Percentiles rank a stretch among this genome's conserved stretches.
These are phyloP conservation scores for Corylus heterophylla DNA, from an alignment of 306 rosid species.

Conservation along the genomic window DNA sequence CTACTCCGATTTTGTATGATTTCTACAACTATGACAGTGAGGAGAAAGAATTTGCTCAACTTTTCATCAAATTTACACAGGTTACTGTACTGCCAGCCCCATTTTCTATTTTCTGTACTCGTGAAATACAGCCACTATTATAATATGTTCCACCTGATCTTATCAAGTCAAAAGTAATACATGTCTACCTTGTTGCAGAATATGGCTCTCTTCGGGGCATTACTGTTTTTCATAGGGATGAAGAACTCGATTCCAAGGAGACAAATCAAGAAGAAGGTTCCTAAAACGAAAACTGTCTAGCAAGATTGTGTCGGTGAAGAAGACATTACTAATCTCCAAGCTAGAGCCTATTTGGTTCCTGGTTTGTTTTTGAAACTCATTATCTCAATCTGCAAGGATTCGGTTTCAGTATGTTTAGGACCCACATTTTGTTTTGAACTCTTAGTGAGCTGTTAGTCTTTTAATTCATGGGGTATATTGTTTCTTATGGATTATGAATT, in stretches of 20 bases:
- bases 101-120: background rate
- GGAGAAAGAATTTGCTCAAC: constrained; percentile 44
- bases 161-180: background rate
- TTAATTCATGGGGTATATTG: constrained; percentile 1
- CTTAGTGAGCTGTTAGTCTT: background rate
- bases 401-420: background rate
- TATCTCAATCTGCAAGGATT: background rate
- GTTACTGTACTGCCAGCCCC: constrained; percentile 16
- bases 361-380: background rate
- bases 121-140: background rate
- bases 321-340: background rate
- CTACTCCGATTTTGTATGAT: constrained; percentile 51
- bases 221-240: constrained; percentile 71
- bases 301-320: background rate
- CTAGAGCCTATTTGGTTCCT: background rate
- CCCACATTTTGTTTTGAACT: background rate
- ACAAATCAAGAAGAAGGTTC: constrained; percentile 55
- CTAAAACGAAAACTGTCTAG: constrained; percentile 49
- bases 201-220: constrained; percentile 62
- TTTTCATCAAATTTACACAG: constrained; percentile 60
- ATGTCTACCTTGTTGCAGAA: constrained; percentile 44
- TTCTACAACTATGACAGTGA: constrained; percentile 52
- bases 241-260: constrained; percentile 55
- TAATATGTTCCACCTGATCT: background rate
- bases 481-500: background rate